Conservation (phyloP, 352 stramenopile species). For the Pythium guiyangense region DNA sequence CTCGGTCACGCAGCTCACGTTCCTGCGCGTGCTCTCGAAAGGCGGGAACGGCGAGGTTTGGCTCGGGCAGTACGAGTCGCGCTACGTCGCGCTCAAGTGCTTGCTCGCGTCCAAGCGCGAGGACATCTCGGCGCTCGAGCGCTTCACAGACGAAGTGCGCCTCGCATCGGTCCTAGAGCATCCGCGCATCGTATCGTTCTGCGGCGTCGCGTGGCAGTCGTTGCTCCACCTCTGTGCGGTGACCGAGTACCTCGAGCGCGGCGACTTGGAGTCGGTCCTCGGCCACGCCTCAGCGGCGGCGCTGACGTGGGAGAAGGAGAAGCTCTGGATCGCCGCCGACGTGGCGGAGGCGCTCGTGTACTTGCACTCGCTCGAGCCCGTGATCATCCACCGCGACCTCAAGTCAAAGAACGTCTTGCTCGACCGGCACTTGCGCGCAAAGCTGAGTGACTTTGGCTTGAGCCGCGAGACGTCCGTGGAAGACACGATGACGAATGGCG, state of each 20-base stretch:
- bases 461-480: conserved; percentile 60
- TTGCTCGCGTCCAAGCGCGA: conserved; percentile 60
- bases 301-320: conserved; percentile 54
- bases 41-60: conserved; percentile 79
- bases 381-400: conserved; percentile 74
- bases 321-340: conserved; percentile 52
- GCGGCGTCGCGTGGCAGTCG: conserved; percentile 76
- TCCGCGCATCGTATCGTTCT: conserved; percentile 78
- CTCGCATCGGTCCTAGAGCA: conserved; percentile 75
- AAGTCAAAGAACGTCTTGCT: conserved; percentile 80
- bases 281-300: conserved; percentile 28
- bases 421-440: conserved; percentile 51
- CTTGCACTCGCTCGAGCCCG: conserved; percentile 56
- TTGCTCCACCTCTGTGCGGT: conserved; percentile 69
- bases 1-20: conserved; percentile 69
- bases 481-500: conserved; percentile 75
- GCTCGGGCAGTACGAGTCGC: conserved; percentile 69
- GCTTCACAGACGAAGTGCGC: conserved; percentile 80
- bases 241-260: conserved; percentile 77
- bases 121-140: conserved; percentile 54
- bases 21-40: conserved; percentile 63
- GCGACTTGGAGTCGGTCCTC: conserved; percentile 57
- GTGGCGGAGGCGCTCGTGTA: conserved; percentile 71
- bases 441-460: conserved; percentile 72
- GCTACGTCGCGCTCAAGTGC: conserved; percentile 78